Percentiles rank a stretch among this genome's conserved stretches.
Conservation (phyloP, 164 flowering plant genomes). For the Vitis amurensis region DNA sequence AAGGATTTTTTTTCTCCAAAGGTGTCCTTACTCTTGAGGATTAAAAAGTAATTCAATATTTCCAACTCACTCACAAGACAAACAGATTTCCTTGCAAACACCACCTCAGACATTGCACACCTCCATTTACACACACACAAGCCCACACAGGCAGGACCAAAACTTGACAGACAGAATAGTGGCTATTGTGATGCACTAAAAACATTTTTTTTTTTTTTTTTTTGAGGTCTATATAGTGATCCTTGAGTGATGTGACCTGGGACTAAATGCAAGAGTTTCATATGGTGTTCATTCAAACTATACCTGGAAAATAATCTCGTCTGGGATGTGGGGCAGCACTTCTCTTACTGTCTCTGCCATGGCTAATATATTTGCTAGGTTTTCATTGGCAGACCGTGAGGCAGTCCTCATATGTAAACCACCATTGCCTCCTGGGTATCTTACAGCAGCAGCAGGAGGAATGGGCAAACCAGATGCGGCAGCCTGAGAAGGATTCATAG, state of each 20-base stretch:
- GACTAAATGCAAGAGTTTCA: background rate
- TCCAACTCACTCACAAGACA: no score
- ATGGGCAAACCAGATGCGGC: slow-evolving; percentile 43
- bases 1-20: no score
- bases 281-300: background rate
- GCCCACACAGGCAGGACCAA: no score
- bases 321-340: slow-evolving; percentile 94
- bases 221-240: no score
- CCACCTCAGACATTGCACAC: no score
- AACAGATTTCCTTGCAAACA: no score
- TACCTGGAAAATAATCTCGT: slow-evolving; percentile 92
- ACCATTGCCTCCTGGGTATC: slow-evolving; percentile 39
- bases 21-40: no score
- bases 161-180: no score
- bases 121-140: no score
- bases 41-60: no score
- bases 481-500: slow-evolving; percentile 61
- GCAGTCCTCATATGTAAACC: slow-evolving; percentile 56
- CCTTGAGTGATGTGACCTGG: background rate
- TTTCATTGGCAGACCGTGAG: slow-evolving; percentile 44
- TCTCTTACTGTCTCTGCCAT: slow-evolving; percentile 95
- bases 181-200: no score
- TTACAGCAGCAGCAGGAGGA: slow-evolving; percentile 42
- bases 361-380: slow-evolving; percentile 67
- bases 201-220: no score